These are phyloP conservation scores for Euphrasia confusa DNA, from an alignment of 257 asterid species.

Conservation along the genomic window DNA sequence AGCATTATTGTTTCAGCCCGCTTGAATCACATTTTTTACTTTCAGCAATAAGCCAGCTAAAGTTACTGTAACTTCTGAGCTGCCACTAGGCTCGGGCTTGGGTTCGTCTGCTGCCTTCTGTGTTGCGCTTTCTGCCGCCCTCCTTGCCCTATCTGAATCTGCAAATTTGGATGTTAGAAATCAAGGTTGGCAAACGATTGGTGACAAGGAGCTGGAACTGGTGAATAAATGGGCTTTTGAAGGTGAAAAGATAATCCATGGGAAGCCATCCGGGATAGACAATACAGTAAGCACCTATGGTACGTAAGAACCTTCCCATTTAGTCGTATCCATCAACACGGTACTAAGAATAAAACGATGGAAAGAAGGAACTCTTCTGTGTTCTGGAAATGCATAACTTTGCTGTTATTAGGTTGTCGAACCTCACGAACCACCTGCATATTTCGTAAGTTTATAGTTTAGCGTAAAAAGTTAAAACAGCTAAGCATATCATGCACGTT, in stretches of 20 bases:
- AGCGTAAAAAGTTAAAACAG: not conserved
- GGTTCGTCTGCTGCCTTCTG: conserved; percentile 98
- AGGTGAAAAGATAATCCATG: conserved; percentile 96
- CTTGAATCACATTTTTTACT: conserved; percentile 23
- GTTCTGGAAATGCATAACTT: not conserved
- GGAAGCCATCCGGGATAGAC: conserved; percentile 98
- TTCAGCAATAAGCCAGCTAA: conserved; percentile 82
- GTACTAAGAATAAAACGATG: not conserved
- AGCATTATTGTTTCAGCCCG: conserved; percentile 14
- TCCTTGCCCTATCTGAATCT: conserved; percentile 70
- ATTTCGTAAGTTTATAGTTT: not conserved
- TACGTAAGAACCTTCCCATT: conserved; percentile 34
- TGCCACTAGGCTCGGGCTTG: conserved; percentile 94
- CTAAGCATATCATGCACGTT: not conserved
- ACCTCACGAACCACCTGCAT: no score
- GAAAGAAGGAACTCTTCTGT: conserved; percentile 2
- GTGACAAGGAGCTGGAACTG: conserved; percentile 68
- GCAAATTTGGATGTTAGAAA: conserved; percentile 61
- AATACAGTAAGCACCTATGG: conserved; percentile 97
- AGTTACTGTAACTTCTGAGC: conserved; percentile 77
- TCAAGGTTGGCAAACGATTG: conserved; percentile 84
- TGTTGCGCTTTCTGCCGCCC: conserved; percentile 83
- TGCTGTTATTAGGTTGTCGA: no score
- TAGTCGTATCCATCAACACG: not conserved
- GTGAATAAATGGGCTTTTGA: conserved; percentile 96